Evolutionary conservation across 192 early-diverging fungal genomes (phyloP), one percentile per base, ranked within the genome.

Genomic region (Coemansia interrupta): DNA sequence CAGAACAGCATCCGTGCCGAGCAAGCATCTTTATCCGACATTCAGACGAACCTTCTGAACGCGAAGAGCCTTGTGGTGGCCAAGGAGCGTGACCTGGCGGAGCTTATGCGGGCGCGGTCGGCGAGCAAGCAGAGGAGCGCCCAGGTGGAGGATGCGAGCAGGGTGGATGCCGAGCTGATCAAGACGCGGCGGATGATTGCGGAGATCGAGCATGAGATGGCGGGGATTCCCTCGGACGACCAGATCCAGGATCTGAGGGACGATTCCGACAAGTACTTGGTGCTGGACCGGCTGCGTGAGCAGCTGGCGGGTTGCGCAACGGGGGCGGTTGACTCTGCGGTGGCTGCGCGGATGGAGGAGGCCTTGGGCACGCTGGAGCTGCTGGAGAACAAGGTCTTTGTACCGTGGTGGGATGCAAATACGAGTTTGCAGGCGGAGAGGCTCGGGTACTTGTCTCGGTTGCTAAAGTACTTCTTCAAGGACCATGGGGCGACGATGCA

Each of bases 401-500:
- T 78, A 0, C 66, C 74, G 8, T 78, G 74, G 74, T 78, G 74
- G 74, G 74, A 78, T n/a, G 20, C 36, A 0, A 64, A 56, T 20
- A 60, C 63, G 0, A 56, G 51, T 20, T 11, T 68, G 40, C 76
- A 79, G 60, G 54, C 59, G 2, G 58, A 59, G 38, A 59, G 76
- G 10, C 42, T 69, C 56, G 49, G 58, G 15, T 79, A 63, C 43
- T 46, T 73, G 24, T 40, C 61, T 0, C 38, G 71, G 15, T 57
- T 79, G 19, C 48, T 79, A 48, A 62, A 67, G 17, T 79, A 69
- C 38, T 73, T 79, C n/a, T 79, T 73, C 55, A 66, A 64, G 56
- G 76, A 79, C 42, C 66, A 79, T n/a, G 76, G 76, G 0, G 39
- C 70, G 0, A 73, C 67, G 3, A 79, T 79, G 76, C 76, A 73